These are phyloP conservation scores for Rhodosorus marinus DNA, from an alignment of 23 red algal genomes.

Conservation along the genomic window DNA sequence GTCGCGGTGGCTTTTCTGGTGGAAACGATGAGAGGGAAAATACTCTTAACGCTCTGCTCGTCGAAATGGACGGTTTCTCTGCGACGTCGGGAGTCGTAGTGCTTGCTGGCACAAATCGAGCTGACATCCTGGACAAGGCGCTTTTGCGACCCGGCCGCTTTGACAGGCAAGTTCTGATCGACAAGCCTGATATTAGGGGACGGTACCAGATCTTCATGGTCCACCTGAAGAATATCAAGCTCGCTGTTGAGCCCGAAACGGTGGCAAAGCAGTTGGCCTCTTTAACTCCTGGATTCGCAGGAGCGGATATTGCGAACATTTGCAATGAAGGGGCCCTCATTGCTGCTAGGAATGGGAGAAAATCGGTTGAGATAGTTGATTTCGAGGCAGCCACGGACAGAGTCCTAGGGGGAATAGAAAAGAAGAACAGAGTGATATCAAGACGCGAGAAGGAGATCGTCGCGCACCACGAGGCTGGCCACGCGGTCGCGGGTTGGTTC, in stretches of 20 bases:
- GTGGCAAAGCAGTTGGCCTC: conserved; percentile 84
- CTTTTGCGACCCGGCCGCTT: conserved; percentile 92
- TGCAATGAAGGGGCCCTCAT: conserved; percentile 98
- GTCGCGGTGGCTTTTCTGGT: conserved; percentile 75
- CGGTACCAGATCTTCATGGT: conserved; percentile 92
- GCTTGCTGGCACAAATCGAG: conserved; percentile 92
- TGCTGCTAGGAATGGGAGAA: conserved; percentile 52
- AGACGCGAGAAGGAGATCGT: conserved; percentile 82
- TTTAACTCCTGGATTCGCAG: conserved; percentile 92
- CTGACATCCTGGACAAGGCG: conserved; percentile 92
- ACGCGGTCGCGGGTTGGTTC: conserved; percentile 96
- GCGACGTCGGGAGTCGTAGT: conserved; percentile 76
- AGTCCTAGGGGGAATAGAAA: conserved; percentile 91
- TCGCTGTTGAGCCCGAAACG: neutral
- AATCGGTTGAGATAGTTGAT: conserved; percentile 55
- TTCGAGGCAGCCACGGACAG: conserved; percentile 90
- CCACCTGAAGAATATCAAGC: conserved; percentile 64
- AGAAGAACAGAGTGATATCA: conserved; percentile 91
- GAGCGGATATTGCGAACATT: conserved; percentile 98
- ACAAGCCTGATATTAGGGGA: conserved; percentile 93
- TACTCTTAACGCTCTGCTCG: conserved; percentile 89
- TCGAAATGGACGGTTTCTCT: conserved; percentile 97
- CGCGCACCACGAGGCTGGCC: conserved; percentile 97
- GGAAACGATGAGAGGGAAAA: conserved; percentile 99
- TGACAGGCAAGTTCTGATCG: conserved; percentile 89